phyloP scores from a whole-genome alignment of 441 rosid genomes.

The Populus hybrid region DNA sequence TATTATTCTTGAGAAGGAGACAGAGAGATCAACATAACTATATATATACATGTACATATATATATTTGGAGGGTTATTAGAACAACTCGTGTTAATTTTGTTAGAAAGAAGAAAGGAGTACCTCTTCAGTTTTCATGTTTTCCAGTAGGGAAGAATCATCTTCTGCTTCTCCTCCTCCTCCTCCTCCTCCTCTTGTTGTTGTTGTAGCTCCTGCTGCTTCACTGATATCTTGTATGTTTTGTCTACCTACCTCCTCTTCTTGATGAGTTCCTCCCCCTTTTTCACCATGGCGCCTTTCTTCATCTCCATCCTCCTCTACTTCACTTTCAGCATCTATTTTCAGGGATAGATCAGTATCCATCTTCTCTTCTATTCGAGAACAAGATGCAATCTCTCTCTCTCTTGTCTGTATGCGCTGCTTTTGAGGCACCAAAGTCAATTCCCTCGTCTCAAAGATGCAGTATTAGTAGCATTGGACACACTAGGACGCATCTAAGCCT shows the following conservation, averaged over 20 bases:
- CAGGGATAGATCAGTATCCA: conserved; percentile 60
- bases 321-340: conserved; percentile 35
- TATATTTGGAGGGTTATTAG: too few species aligned
- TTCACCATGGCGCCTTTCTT: neutral
- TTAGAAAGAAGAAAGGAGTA: conserved; percentile 3
- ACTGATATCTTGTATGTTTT: neutral
- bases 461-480: conserved; percentile 22
- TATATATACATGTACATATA: too few species aligned
- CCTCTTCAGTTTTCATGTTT: conserved; percentile 41
- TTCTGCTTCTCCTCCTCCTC: conserved; percentile 9
- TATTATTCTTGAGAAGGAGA: neutral
- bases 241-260: conserved; percentile 2
- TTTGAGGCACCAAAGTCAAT: conserved; percentile 75
- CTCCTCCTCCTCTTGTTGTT: neutral
- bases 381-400: neutral
- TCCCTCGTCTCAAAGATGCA: conserved; percentile 45
- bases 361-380: conserved; percentile 7
- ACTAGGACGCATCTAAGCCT: conserved; percentile 63
- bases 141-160: conserved; percentile 21
- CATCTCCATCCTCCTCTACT: conserved; percentile 16
- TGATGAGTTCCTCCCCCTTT: conserved; percentile 15
- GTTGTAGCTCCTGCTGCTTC: neutral
- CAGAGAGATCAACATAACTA: neutral
- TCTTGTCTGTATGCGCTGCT: conserved; percentile 25
- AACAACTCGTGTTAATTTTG: neutral